Base-by-base conservation (phyloP, 352 stramenopile genomes). In the Phytophthora ohioensis region DNA sequence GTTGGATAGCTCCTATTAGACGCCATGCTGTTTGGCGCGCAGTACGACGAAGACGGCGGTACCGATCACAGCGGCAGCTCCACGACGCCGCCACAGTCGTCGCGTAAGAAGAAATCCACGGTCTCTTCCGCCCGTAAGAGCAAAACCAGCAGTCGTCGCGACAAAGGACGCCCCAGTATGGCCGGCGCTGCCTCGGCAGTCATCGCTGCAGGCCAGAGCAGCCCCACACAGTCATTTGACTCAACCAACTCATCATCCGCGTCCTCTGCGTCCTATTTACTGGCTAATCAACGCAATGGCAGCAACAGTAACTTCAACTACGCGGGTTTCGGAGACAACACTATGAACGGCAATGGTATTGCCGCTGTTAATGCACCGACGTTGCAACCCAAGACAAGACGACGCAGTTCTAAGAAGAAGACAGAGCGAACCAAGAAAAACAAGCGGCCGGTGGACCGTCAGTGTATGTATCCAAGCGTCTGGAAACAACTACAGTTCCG, bases 401-500 rank as follows among this genome's bases (percentile, higher is more conserved):
- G 75, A 57, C 77, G 71, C 31, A 49, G 34, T 45, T 42, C 41
- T 5, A 80, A 71, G 63, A 81, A 73, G 66, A 79, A 70, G 39
- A 46, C 8, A 54, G 74, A 75, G 41, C 56, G 57, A 57, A 30
- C n/a, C 45, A 78, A 61, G 60, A 80, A 75, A 51, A 43, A 57
- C 27, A 75, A 79, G 69, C 75, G 73, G 1, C 67, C 65, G 9
- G 61, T 81, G 36, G 75, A 85, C 64, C 69, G 72, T 43, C 75
- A 83, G 56, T 81, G 75, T 66, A 91, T 96, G 87, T 96, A 96
- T 63, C 73, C 82, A 17, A 79, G 62, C 21, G 89, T 96, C 43
- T 96, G 89, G 89, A 93, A 95, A 69, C 57, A 76, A 52, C 70
- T 96, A 56, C 77, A 85, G 39, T 96, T 94, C 69, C 85, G 84